Evolutionary conservation across 192 early-diverging fungal genomes (phyloP).

Genomic region (Coemansia sp.): DNA sequence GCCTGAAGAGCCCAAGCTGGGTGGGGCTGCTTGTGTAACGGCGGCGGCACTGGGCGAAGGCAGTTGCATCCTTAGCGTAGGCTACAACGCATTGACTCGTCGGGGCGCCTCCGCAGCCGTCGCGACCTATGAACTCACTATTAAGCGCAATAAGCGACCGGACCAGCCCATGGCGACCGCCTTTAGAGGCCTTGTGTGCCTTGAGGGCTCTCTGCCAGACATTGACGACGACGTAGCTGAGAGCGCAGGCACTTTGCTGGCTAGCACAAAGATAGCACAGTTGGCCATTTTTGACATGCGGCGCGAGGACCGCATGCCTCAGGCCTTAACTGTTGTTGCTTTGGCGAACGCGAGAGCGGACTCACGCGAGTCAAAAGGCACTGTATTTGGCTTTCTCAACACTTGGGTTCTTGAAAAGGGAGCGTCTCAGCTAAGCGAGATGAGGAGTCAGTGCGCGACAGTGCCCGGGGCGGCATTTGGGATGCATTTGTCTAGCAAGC

Average conservation of each 20-base stretch:
- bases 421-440: not conserved
- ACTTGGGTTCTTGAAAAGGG: constrained; percentile 22
- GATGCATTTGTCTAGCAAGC: constrained; percentile 29
- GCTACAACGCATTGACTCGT: constrained; percentile 8
- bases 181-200: not conserved
- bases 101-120: constrained; percentile 4
- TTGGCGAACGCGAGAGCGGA: constrained; percentile 10
- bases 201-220: constrained; percentile 5
- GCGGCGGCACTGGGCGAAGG: constrained; percentile 1
- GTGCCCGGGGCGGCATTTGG: constrained; percentile 12
- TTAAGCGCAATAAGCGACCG: not conserved
- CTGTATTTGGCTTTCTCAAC: constrained; percentile 13
- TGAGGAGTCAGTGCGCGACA: constrained; percentile 4
- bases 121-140: constrained; percentile 6
- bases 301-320: not conserved
- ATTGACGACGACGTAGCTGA: not conserved
- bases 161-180: not conserved
- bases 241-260: not conserved
- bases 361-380: not conserved
- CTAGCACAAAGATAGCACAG: constrained; percentile 9
- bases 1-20: constrained; percentile 4
- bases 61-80: constrained; percentile 21
- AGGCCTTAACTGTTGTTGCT: constrained; percentile 14
- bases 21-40: constrained; percentile 16
- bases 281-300: constrained; percentile 7